Percentiles rank a stretch among this genome's conserved stretches.
Evolutionary conservation across 2,329 filamentous ascomycete species (phyloP).

Genomic region (Ophiostoma sp.): DNA sequence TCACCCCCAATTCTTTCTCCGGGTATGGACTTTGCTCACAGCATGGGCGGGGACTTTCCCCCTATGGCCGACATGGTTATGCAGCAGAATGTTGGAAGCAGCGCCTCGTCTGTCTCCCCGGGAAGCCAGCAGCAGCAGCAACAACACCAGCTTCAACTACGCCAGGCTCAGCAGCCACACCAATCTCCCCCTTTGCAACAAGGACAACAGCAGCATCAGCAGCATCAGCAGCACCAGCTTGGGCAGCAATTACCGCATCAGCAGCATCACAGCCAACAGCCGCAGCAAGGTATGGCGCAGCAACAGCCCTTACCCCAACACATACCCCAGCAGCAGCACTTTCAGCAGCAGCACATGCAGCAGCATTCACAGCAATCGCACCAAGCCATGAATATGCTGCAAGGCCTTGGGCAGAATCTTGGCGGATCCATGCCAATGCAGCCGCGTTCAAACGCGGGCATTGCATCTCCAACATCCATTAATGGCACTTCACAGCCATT

Average conservation of each 20-base stretch:
- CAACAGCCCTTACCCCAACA: slow-evolving; percentile 30
- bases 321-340: slow-evolving; percentile 26
- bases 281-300: slow-evolving; percentile 11
- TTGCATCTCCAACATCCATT: slow-evolving; percentile 20
- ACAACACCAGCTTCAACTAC: slow-evolving; percentile 27
- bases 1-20: slow-evolving; percentile 53
- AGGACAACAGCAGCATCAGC: slow-evolving; percentile 9
- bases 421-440: slow-evolving; percentile 28
- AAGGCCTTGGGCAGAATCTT: slow-evolving; percentile 32
- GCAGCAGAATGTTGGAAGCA: slow-evolving; percentile 36
- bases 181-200: slow-evolving; percentile 16
- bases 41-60: slow-evolving; percentile 41
- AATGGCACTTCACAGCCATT: slow-evolving; percentile 12
- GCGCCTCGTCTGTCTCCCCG: slow-evolving; percentile 34
- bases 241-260: slow-evolving; percentile 19
- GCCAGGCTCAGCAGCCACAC: slow-evolving; percentile 28
- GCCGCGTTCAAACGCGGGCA: slow-evolving; percentile 26
- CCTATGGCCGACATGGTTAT: slow-evolving; percentile 52
- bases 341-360: slow-evolving; percentile 20
- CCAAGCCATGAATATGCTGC: slow-evolving; percentile 34
- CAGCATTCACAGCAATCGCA: slow-evolving; percentile 30
- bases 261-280: slow-evolving; percentile 18
- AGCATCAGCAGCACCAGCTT: slow-evolving; percentile 7
- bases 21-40: slow-evolving; percentile 45
- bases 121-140: slow-evolving; percentile 16